Percentiles rank a stretch among this genome's conserved stretches.
Conservation (phyloP, 2,329 filamentous ascomycete genomes). For the Pseudogymnoascus sp. region DNA sequence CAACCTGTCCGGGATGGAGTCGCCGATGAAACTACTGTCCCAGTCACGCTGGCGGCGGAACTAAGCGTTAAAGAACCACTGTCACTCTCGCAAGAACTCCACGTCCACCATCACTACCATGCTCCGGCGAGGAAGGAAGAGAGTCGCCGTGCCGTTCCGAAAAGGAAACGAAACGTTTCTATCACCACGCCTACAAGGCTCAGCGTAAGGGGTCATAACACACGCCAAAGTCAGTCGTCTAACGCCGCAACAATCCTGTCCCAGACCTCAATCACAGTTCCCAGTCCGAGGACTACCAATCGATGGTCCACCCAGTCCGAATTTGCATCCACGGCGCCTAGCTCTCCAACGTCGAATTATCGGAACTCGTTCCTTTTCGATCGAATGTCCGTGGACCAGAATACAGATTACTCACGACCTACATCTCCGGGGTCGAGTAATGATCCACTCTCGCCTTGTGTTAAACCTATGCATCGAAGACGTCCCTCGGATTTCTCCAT, state of each 20-base stretch:
- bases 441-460: constrained; percentile 55
- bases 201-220: constrained; percentile 34
- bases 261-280: constrained; percentile 43
- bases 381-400: constrained; percentile 48
- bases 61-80: constrained; percentile 42
- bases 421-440: constrained; percentile 71
- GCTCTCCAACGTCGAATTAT: constrained; percentile 69
- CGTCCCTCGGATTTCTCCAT: constrained; percentile 47
- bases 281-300: constrained; percentile 37
- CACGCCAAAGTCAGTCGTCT: constrained; percentile 33
- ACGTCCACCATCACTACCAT: constrained; percentile 94
- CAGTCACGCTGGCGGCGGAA: constrained; percentile 61
- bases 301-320: constrained; percentile 61
- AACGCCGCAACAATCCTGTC: constrained; percentile 35
- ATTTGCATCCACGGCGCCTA: constrained; percentile 66
- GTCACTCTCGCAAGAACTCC: constrained; percentile 60
- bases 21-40: constrained; percentile 30
- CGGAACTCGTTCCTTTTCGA: constrained; percentile 73
- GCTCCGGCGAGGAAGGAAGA: constrained; percentile 52
- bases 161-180: constrained; percentile 63
- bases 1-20: constrained; percentile 50
- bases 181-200: constrained; percentile 36
- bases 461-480: constrained; percentile 44
- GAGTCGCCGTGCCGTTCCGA: constrained; percentile 40
- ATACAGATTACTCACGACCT: constrained; percentile 60